Base-by-base conservation (phyloP, 2,329 filamentous ascomycete genomes). In the Penicillium sp. region DNA sequence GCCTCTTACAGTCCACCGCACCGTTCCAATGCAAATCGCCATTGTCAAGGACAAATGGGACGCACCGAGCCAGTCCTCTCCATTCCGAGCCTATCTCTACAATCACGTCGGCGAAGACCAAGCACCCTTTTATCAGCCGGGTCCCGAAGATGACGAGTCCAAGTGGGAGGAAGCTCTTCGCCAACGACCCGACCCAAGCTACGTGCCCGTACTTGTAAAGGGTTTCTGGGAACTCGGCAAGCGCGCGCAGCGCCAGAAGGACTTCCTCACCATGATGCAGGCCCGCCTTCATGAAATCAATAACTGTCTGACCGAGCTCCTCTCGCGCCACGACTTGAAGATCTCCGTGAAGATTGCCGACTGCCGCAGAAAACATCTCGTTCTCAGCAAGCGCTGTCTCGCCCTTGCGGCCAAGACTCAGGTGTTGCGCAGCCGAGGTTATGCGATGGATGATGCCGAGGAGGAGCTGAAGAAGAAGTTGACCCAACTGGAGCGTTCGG, bases 121-220 rank as follows among this genome's bases (percentile, higher is more conserved):
- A 48, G 80, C 78, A 1, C 79, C 81, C 6, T 84, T 81, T 69
- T 84, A 79, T 63, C 75, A 78, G 49, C 80, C 80, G 2, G 69
- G 74, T 7, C 65, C 73, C 2, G 72, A 75, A 43, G 81, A 84
- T 51, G 77, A 83, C 51, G 77, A 79, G 52, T 69, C 72, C 40
- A 80, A 80, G 60, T 85, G 81, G 81, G 81, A 85, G 59, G 79
- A 82, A 53, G 81, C 81, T 13, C 65, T 85, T 37, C 73, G 75
- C 27, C 76, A 80, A 56, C 77, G 81, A 55, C 81, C 81, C 0
- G 73, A 69, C 29, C 69, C 76, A 23, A 75, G 75, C 26, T 78
- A 77, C 45, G 79, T 85, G 11, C 81, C 81, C 2, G 75, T 84
- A 7, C 70, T 82, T 6, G 77, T 77, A 9, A 74, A 75, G 36